Evolutionary conservation across 768 basidiomycete species (phyloP), one percentile per base, ranked within the genome.

Genomic region (Hemileccinum rubropunctum): DNA sequence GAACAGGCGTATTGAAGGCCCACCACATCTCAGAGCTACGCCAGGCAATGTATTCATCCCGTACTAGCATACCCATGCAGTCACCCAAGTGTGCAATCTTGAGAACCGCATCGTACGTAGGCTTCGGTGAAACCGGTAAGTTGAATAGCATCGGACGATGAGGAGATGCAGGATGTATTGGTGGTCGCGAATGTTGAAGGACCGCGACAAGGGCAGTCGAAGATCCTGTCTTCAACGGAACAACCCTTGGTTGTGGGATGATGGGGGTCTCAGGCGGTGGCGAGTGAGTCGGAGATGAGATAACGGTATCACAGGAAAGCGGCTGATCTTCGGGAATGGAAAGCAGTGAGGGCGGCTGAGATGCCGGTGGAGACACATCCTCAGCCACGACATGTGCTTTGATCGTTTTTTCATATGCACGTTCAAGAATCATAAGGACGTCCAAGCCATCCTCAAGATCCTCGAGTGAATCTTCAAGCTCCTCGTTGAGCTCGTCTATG

Each of bases 21-120:
- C 91, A 93, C 82, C 93, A 94, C 90, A 95, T 95, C 68, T 97
- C 95, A 37, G 89, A 81, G 42, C 84, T 88, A 28, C 93, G 77
- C 84, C 92, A 97, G 2, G 83, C 80, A 38, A 97, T 83, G 47
- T 81, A 75, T 39, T 87, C 81, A 6, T 79, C 84, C 3, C 94
- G 81, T 17, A 98, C 82, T 18, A 97, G 76, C 78, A 91, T 86
- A 20, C 85, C 84, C 80, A 88, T 87, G 64, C 91, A 91, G 60
- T 95, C 91, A 9, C 92, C 91, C 8, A 95, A 67, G 58, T 93
- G 89, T 0, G 91, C 91, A 21, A 95, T 83, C 53, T 83, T 81
- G 35, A 95, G 77, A 36, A 88, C 81, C 0, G 86, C 82, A 33
- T 80, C 79, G 47, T 72, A 65, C 54, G 26, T 72, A 62, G 50